Conservation (phyloP, 2,329 filamentous ascomycete genomes). For the Colletotrichum somersetense region DNA sequence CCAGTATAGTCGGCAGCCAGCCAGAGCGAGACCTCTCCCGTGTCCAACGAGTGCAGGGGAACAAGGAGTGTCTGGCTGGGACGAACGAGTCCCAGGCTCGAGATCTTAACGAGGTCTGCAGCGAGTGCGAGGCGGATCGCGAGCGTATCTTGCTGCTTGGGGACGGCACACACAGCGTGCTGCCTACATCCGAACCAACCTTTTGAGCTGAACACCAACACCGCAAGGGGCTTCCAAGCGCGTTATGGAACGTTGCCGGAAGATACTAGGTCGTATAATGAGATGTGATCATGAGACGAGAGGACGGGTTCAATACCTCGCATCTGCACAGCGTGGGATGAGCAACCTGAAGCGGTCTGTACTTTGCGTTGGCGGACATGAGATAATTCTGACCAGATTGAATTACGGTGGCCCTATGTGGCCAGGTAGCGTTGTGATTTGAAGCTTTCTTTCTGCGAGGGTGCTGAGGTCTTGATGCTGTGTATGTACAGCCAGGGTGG, state of each 20-base stretch:
- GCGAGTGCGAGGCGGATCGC: slow-evolving; percentile 53
- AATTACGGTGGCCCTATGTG: neutral
- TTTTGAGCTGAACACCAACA: neutral
- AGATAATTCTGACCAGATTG: neutral
- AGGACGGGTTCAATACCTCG: neutral
- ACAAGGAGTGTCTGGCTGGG: slow-evolving; percentile 6
- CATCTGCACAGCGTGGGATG: neutral
- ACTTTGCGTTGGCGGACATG: neutral
- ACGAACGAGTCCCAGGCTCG: slow-evolving; percentile 43
- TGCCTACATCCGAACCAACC: slow-evolving; percentile 48
- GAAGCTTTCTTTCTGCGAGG: neutral
- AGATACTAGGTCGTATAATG: too few relatives aligned
- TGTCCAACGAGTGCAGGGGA: neutral
- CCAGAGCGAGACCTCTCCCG: neutral
- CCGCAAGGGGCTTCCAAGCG: too few relatives aligned
- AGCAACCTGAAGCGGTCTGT: neutral
- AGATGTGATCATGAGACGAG: too few relatives aligned
- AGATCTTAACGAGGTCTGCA: slow-evolving; percentile 51
- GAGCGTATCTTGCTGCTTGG: slow-evolving; percentile 49
- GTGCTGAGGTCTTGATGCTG: neutral
- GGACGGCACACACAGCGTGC: slow-evolving; percentile 51
- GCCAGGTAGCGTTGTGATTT: neutral
- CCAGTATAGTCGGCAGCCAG: neutral
- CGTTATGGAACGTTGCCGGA: too few relatives aligned
- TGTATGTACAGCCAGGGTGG: neutral